Evolutionary conservation across 495 filamentous ascomycete genomes (phyloP).

Genomic region (Jackrogersella minutella): DNA sequence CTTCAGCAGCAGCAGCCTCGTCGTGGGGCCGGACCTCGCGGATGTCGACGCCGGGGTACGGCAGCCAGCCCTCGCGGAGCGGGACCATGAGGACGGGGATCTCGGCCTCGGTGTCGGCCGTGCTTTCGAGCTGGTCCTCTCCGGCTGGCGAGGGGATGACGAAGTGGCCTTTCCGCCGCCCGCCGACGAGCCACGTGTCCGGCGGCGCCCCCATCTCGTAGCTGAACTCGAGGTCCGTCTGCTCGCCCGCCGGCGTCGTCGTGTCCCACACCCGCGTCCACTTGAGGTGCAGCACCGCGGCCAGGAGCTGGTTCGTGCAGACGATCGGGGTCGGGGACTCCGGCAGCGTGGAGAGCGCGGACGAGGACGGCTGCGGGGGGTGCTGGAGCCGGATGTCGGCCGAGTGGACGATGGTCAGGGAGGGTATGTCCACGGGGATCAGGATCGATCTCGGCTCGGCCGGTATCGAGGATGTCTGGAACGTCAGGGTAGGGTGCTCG

Average conservation of each 20-base stretch:
- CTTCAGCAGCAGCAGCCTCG: constrained; percentile 1
- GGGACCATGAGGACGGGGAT: constrained; percentile 78
- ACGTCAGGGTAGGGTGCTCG: constrained; percentile 44
- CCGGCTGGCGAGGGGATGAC: no score
- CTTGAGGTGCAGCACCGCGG: constrained; percentile 73
- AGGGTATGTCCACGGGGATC: constrained; percentile 86
- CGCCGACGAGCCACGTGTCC: constrained; percentile 86
- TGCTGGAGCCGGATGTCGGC: constrained; percentile 70
- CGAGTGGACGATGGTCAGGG: constrained; percentile 83
- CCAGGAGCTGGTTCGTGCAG: constrained; percentile 72
- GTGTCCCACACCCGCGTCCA: constrained; percentile 84
- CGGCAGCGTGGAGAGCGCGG: constrained; percentile 26
- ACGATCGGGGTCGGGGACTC: constrained; percentile 53
- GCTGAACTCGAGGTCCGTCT: constrained; percentile 73
- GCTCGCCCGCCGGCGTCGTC: constrained; percentile 47
- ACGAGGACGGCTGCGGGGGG: constrained; percentile 32
- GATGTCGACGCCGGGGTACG: constrained; percentile 82
- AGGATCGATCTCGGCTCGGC: constrained; percentile 58
- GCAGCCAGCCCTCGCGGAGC: constrained; percentile 74
- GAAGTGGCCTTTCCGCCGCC: constrained; percentile 80
- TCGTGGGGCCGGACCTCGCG: constrained; percentile 57
- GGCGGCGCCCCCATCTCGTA: constrained; percentile 81
- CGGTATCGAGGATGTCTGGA: constrained; percentile 32
- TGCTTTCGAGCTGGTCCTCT: constrained; percentile 22
- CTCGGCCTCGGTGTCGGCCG: constrained; percentile 54